Evolutionary conservation across 257 asterid species (phyloP).

Genomic region (Solanum pinnatisectum): DNA sequence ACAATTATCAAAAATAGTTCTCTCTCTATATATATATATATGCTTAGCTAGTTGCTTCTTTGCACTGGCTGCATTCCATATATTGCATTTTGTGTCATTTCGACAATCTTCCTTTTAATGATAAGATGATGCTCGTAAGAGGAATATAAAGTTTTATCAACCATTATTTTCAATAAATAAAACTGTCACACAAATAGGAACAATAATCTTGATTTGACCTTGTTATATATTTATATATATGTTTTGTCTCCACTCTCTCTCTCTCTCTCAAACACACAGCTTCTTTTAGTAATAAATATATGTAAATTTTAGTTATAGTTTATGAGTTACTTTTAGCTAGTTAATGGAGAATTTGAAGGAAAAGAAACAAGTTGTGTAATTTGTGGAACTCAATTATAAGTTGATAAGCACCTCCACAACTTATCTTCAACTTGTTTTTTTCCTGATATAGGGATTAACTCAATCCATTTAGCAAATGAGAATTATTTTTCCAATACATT

Average conservation of each 20-base stretch:
- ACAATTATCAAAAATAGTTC: neutral
- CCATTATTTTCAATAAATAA: neutral
- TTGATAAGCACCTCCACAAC: neutral
- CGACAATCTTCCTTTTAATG: neutral
- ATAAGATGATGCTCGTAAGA: neutral
- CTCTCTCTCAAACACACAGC: neutral
- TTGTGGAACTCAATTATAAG: neutral
- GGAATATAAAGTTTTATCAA: neutral
- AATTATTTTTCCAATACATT: neutral
- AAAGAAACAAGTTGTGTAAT: neutral
- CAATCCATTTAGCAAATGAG: neutral
- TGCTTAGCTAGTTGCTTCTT: neutral
- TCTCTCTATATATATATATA: too few relatives aligned
- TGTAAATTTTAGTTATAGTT: neutral
- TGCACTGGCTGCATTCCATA: neutral
- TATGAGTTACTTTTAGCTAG: neutral
- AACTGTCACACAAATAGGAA: neutral
- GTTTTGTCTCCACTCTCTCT: neutral
- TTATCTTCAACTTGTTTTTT: neutral
- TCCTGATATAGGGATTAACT: neutral
- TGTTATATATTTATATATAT: neutral
- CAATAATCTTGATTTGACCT: neutral
- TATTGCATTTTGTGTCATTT: neutral
- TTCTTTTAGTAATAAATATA: neutral
- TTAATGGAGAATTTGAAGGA: neutral